Conservation (phyloP, 306 rosid genomes). For the Hippophae rhamnoides region DNA sequence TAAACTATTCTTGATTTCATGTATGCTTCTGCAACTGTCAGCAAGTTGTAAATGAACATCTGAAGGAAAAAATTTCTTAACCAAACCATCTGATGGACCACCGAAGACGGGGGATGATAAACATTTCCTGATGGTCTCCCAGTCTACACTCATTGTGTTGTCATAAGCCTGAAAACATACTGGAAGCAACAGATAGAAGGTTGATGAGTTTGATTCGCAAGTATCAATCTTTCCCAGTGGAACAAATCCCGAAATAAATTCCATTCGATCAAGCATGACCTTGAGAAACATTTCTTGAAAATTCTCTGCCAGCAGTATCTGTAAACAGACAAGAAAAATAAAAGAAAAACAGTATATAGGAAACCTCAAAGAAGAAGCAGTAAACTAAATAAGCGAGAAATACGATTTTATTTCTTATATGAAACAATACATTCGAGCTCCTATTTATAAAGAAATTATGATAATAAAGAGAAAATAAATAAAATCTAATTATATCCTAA, state of each 20-base stretch:
- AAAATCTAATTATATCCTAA: no score
- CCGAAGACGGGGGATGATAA: constrained; percentile 71
- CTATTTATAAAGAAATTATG: no score
- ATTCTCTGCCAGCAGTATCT: constrained; percentile 67
- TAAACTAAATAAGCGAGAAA: no score
- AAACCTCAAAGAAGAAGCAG: no score
- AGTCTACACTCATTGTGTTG: constrained; percentile 45
- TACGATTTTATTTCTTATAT: no score
- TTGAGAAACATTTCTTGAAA: constrained; percentile 93
- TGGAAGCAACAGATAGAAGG: constrained; percentile 86
- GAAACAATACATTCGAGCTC: no score
- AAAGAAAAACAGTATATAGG: no score
- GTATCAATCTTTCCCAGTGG: constrained; percentile 41
- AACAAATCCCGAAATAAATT: constrained; percentile 54
- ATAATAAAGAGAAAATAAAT: no score
- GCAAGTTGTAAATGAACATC: constrained; percentile 47
- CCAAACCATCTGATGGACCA: constrained; percentile 24
- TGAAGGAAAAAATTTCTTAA: constrained; percentile 12
- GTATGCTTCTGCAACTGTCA: constrained; percentile 44
- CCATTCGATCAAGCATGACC: constrained; percentile 68
- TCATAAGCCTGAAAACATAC: constrained; percentile 35
- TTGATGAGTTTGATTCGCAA: constrained; percentile 29
- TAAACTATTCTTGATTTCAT: constrained; percentile 63
- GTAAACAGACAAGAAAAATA: constrained; percentile 15
- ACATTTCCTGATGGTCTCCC: constrained; percentile 63